A percentile compares a stretch with the other conserved stretches of the same genome.
Evolutionary conservation across 768 basidiomycete genomes (phyloP).

Genomic region (Pulveroboletus sp.): DNA sequence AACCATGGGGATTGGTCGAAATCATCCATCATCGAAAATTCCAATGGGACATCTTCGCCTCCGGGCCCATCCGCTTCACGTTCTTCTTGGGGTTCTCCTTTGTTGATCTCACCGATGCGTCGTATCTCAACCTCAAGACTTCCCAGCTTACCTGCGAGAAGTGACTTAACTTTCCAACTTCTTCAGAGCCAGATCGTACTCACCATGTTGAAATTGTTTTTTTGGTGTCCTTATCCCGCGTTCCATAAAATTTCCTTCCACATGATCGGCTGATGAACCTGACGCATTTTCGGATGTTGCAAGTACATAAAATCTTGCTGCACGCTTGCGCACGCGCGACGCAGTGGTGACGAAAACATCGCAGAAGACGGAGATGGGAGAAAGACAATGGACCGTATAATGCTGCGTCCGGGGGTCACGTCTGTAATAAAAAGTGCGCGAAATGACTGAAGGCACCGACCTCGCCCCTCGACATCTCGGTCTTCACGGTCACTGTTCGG

Average conservation of each 20-base stretch:
- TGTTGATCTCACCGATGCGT: conserved; percentile 11
- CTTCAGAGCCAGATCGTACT: too few species aligned
- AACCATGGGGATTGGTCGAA: conserved; percentile 13
- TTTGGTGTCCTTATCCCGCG: conserved; percentile 13
- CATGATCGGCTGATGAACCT: conserved; percentile 6
- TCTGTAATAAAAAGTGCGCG: not conserved
- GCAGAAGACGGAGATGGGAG: conserved; percentile 14
- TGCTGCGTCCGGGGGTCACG: not conserved
- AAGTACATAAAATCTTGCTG: conserved; percentile 13
- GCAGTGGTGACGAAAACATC: conserved; percentile 10
- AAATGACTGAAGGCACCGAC: conserved; percentile 1
- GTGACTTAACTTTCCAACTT: not conserved
- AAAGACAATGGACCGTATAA: conserved; percentile 17
- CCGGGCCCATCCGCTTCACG: not conserved
- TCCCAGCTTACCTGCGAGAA: conserved; percentile 4
- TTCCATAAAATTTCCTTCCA: not conserved
- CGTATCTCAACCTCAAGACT: conserved; percentile 16
- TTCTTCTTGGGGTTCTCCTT: not conserved
- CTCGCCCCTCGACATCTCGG: conserved; percentile 8
- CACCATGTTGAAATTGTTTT: not conserved
- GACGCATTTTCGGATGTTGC: not conserved
- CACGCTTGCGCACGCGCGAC: conserved; percentile 1
- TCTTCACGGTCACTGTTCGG: conserved; percentile 7
- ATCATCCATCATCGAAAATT: conserved; percentile 13
- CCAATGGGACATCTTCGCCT: not conserved